A percentile compares a stretch with the other conserved stretches of the same genome.
phyloP scores from a whole-genome alignment of 1,284 basidiomycete genomes.

The Puccinia triticina region DNA sequence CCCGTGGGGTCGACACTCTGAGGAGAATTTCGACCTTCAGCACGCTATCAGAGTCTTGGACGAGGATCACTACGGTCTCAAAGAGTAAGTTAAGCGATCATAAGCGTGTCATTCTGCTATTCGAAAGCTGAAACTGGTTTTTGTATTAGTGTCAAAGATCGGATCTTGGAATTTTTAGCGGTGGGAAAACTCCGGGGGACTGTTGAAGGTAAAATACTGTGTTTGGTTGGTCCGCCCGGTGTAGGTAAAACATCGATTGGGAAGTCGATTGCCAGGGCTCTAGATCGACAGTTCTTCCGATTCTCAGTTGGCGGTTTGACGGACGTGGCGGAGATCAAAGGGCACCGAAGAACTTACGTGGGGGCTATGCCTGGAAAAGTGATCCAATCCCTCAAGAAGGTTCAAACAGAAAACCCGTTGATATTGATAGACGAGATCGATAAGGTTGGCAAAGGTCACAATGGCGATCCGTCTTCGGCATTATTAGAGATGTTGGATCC shows the following conservation, averaged over 20 bases:
- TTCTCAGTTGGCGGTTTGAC: constrained; percentile 96
- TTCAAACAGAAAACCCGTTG: constrained; percentile 94
- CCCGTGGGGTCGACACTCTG: constrained; percentile 93
- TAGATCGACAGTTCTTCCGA: constrained; percentile 86
- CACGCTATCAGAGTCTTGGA: constrained; percentile 85
- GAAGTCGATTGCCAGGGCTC: constrained; percentile 86
- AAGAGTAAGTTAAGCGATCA: constrained; percentile 64
- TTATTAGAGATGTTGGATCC: constrained; percentile 97
- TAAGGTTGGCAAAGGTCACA: constrained; percentile 89
- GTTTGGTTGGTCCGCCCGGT: constrained; percentile 92
- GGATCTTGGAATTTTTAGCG: constrained; percentile 96
- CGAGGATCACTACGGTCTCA: constrained; percentile 94
- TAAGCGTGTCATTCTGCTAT: background rate
- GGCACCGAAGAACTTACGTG: constrained; percentile 93
- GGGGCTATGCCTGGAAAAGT: constrained; percentile 96
- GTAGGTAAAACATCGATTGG: constrained; percentile 87
- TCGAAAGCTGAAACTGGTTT: constrained; percentile 9
- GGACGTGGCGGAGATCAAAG: constrained; percentile 99
- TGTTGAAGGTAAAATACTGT: constrained; percentile 96
- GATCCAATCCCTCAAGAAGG: constrained; percentile 93
- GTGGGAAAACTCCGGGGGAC: constrained; percentile 94
- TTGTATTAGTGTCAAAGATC: constrained; percentile 73
- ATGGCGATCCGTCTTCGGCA: constrained; percentile 93
- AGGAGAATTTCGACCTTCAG: constrained; percentile 87
- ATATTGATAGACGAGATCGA: constrained; percentile 98